A percentile compares a stretch with the other conserved stretches of the same genome.
These are phyloP conservation scores for Crithidia bombi DNA, from an alignment of 208 protist genomes.

Conservation along the genomic window DNA sequence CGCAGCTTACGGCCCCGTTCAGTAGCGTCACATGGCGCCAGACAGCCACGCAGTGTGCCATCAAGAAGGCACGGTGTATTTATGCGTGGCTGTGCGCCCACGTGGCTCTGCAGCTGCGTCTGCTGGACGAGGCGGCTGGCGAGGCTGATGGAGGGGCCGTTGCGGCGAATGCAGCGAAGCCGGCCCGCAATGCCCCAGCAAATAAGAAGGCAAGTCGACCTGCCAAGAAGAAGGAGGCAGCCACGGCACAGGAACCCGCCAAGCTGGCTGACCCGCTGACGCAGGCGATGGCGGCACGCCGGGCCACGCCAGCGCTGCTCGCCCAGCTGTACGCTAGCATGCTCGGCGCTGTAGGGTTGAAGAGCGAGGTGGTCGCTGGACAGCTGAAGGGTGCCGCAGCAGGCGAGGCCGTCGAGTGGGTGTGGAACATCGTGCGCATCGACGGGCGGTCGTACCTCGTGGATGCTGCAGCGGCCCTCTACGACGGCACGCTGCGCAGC, in stretches of 20 bases:
- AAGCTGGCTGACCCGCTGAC: conserved; percentile 40
- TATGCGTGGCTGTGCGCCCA: conserved; percentile 77
- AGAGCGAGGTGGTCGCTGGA: conserved; percentile 59
- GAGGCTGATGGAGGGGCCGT: conserved; percentile 7
- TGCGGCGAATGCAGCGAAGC: not conserved
- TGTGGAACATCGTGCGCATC: conserved; percentile 75
- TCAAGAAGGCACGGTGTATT: conserved; percentile 63
- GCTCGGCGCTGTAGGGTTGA: conserved; percentile 46
- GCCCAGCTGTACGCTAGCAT: conserved; percentile 70
- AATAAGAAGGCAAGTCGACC: conserved; percentile 12
- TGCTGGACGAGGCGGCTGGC: conserved; percentile 5
- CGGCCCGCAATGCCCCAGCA: conserved; percentile 9
- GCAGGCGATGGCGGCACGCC: conserved; percentile 46
- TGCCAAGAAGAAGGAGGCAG: conserved; percentile 18
- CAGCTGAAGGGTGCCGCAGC: conserved; percentile 53
- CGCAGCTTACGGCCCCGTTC: conserved; percentile 50
- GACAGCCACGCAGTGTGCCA: conserved; percentile 49
- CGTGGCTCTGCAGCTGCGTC: conserved; percentile 35
- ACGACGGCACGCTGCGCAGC: conserved; percentile 39
- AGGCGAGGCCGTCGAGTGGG: conserved; percentile 66
- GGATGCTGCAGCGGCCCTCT: conserved; percentile 56
- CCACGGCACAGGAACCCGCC: conserved; percentile 15
- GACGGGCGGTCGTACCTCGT: conserved; percentile 59
- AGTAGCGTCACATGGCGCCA: conserved; percentile 67
- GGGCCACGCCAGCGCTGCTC: conserved; percentile 39